Evolutionary conservation across 257 asterid species (phyloP), one percentile per base, ranked within the genome.

Genomic region (Mitragyna speciosa): DNA sequence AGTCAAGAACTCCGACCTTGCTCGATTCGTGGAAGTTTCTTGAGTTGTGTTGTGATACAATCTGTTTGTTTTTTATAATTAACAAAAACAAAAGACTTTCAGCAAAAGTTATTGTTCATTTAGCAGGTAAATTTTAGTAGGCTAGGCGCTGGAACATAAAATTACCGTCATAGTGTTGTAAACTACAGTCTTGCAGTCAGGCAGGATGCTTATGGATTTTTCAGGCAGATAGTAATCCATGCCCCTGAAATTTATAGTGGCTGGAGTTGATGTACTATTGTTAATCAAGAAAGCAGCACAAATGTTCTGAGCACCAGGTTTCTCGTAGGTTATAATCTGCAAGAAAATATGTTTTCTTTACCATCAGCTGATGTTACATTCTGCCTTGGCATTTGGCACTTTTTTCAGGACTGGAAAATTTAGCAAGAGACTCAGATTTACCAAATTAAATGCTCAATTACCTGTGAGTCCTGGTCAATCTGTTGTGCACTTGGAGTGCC

Each of bases 131-230:
- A 70, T 6, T 70, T 70, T 47, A n/a, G n/a, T n/a, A 36, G 20
- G 54, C 41, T 6, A 26, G 75, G 12, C 39, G 8, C 12, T 6
- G 58, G 66, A 43, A 58, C 22, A 48, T 54, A 30, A 28, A 65
- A 12, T 75, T 88, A 95, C 98, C 85, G 87, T 85, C 74, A 86
- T 82, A 28, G 98, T 90, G 93, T 96, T 96, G 88, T 49, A 92
- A 73, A 94, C 97, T 0, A 94, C 92, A 31, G 97, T 96, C 86
- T 89, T 91, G 87, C 99, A 96, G 54, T 96, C 99, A 1, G 99
- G 98, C 11, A 96, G 90, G 81, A 96, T 91, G 92, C 99, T 96
- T 58, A 92, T 83, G 78, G 99, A 96, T 70, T 87, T 90, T 12
- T 80, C 80, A 3, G 93, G 97, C 54, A 94, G 30, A 86, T 72